Evolutionary conservation across 2,329 filamentous ascomycete genomes (phyloP).

Genomic region (Conoideocrella luteorostrata): DNA sequence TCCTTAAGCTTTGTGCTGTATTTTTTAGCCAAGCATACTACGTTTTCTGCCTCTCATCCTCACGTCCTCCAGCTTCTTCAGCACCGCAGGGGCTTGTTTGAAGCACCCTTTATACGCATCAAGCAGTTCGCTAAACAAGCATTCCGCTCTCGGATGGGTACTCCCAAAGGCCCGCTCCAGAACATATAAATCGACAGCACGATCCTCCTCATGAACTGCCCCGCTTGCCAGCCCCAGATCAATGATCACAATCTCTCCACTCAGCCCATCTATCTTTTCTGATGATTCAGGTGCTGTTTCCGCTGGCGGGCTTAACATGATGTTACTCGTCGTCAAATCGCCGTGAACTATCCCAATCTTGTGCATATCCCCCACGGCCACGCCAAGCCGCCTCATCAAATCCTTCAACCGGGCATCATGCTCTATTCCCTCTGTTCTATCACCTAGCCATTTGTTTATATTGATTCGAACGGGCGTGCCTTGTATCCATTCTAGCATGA

Average conservation of each 20-base stretch:
- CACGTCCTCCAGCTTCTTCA: conserved; percentile 85
- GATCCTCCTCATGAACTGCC: conserved; percentile 79
- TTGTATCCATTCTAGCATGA: conserved; percentile 80
- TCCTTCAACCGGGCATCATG: conserved; percentile 47
- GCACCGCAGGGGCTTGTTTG: conserved; percentile 65
- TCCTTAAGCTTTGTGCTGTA: not conserved
- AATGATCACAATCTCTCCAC: conserved; percentile 80
- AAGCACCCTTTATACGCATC: conserved; percentile 67
- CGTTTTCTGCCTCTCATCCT: conserved; percentile 90
- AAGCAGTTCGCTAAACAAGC: conserved; percentile 67
- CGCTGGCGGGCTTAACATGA: conserved; percentile 61
- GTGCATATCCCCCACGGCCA: conserved; percentile 70
- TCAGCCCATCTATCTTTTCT: conserved; percentile 27
- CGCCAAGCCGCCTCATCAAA: conserved; percentile 66
- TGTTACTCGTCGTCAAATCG: conserved; percentile 93
- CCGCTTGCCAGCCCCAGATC: conserved; percentile 89
- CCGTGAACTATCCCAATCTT: conserved; percentile 84
- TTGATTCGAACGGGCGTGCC: conserved; percentile 64
- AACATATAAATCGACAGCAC: conserved; percentile 93
- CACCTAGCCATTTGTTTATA: conserved; percentile 62
- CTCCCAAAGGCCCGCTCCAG: conserved; percentile 90
- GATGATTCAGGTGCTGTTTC: conserved; percentile 14
- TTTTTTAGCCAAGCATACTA: conserved; percentile 79
- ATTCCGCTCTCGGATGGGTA: conserved; percentile 82
- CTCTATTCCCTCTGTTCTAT: conserved; percentile 29